Evolutionary conservation across 768 basidiomycete species (phyloP), one percentile per base, ranked within the genome.

Genomic region (Trichaptum fuscoviolaceum): DNA sequence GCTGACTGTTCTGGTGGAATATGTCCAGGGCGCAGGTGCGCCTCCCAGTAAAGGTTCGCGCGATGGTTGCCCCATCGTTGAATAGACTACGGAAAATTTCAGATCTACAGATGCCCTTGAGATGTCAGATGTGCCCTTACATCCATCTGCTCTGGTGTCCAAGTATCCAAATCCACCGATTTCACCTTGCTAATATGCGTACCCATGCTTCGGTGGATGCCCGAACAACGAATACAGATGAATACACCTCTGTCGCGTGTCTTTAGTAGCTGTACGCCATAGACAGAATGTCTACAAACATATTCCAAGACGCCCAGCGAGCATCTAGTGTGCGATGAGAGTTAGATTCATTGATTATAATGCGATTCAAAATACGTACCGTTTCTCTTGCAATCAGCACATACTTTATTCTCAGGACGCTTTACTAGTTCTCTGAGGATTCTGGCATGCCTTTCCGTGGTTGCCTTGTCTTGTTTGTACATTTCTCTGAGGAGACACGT

Each of bases 81-180:
- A 64, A 99, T 89, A 1, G 88, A 87, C 89, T 91, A 65, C n/a
- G 34, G 23, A 30, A 60, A 36, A 30, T 58, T 23, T 26, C 57
- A 52, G 10, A 18, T 62, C 60, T 64, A 35, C 24, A 6, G 27
- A 25, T 67, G 27, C 20, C 58, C 65, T 20, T 62, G 57, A 20
- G 34, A 67, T 58, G 62, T 65, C 15, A 63, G 64, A 60, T 23
- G 26, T 34, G 25, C 65, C 52, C 84, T 68, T 71, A 95, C 95
- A 79, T 89, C 87, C 91, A 99, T 96, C 79, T 99, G 96, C 69
- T 98, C 95, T 2, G 94, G 93, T 8, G 94, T 96, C 96, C 96
- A 99, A 20, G 92, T 87, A 72, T 99, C 96, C 64, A 99, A 87
- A 79, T 99, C 96, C 65, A 99, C 93, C 2, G 95, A 96, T 74